Evolutionary conservation across 345 rosid genomes (phyloP).

Genomic region (Pistacia integerrima): DNA sequence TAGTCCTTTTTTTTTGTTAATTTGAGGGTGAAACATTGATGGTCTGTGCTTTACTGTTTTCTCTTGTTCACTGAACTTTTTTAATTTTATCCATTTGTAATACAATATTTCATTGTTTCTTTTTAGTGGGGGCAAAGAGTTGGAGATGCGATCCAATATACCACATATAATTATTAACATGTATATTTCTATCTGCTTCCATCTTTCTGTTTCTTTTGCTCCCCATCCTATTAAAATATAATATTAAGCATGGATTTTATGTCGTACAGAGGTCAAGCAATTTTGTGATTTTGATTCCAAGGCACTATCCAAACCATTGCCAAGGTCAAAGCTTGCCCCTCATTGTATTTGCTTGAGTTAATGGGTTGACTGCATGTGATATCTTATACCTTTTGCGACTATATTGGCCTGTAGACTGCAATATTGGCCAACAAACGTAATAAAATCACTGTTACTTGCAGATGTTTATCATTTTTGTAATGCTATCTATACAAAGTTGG

Average conservation of each 20-base stretch:
- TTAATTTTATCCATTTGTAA: neutral
- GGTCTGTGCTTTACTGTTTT: neutral
- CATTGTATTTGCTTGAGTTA: neutral
- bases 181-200: slow-evolving; percentile 41
- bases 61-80: neutral
- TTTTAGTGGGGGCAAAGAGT: slow-evolving; percentile 38
- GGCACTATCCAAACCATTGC: slow-evolving; percentile 3
- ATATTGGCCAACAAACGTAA: neutral
- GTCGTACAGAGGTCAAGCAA: neutral
- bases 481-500: too few species aligned
- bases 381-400: neutral
- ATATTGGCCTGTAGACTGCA: neutral
- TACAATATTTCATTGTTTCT: slow-evolving; percentile 22
- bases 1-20: neutral
- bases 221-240: neutral
- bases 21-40: neutral
- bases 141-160: slow-evolving; percentile 36
- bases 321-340: slow-evolving; percentile 5
- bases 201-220: slow-evolving; percentile 21
- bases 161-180: slow-evolving; percentile 37
- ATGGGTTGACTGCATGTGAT: neutral
- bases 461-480: too few species aligned
- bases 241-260: neutral
- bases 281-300: neutral
- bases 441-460: neutral